Evolutionary conservation across 2,329 filamentous ascomycete genomes (phyloP).

Genomic region (Sclerotinia sclerotiorum): DNA sequence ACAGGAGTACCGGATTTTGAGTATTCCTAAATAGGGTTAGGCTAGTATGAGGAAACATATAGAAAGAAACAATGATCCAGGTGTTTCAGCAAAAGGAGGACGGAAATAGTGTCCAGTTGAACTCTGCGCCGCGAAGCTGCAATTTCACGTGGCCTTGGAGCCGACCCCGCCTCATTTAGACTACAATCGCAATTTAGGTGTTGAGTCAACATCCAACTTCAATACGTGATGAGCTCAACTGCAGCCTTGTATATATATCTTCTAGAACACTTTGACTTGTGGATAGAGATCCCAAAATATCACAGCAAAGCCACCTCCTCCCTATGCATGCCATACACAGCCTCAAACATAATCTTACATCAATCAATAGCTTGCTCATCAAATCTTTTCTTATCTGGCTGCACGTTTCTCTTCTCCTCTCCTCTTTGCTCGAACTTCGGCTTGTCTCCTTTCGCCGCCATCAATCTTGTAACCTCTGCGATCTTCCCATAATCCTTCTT

Average conservation of each 20-base stretch:
- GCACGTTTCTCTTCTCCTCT: constrained; percentile 64
- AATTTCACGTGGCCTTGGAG: constrained; percentile 5
- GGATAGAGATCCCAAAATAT: constrained; percentile 20
- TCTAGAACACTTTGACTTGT: neutral
- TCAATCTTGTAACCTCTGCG: constrained; percentile 87
- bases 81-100: neutral
- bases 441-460: constrained; percentile 87
- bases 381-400: constrained; percentile 43
- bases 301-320: constrained; percentile 20
- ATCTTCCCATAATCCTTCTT: constrained; percentile 93
- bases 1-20: neutral
- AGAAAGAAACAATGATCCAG: neutral
- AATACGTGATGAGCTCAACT: constrained; percentile 12
- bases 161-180: neutral
- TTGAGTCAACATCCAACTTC: constrained; percentile 1
- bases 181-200: neutral
- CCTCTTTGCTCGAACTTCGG: constrained; percentile 84
- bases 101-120: neutral
- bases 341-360: constrained; percentile 36
- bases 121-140: constrained; percentile 16
- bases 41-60: neutral
- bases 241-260: constrained; percentile 8
- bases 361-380: constrained; percentile 25
- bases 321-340: constrained; percentile 26
- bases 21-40: neutral